A percentile compares a stretch with the other conserved stretches of the same genome.
Conservation (phyloP, 2,329 filamentous ascomycete genomes). For the Sporothrix brasiliensis region DNA sequence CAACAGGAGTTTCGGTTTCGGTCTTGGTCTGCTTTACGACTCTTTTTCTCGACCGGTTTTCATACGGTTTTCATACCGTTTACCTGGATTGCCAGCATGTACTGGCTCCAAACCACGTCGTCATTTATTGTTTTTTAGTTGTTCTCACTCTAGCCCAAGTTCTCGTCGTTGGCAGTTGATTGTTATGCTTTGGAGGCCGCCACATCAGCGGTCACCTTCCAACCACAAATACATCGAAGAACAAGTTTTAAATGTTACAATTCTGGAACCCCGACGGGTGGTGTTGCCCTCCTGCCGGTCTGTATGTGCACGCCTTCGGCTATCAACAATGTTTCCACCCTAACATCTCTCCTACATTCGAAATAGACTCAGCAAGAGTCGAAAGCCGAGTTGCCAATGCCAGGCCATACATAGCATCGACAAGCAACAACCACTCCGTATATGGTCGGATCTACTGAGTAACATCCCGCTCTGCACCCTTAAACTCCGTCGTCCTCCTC, state of each 20-base stretch:
- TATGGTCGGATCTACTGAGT: too few species aligned
- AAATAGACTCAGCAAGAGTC: too few species aligned
- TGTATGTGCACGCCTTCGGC: too few species aligned
- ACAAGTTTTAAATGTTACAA: too few species aligned
- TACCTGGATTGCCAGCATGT: neutral
- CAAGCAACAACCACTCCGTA: neutral
- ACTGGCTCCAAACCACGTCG: neutral
- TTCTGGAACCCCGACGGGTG: too few species aligned
- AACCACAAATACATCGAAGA: neutral
- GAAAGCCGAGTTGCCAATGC: too few species aligned
- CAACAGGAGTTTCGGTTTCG: conserved; percentile 20
- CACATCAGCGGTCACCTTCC: neutral
- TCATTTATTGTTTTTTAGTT: neutral
- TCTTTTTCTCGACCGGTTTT: neutral
- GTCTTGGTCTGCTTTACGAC: neutral
- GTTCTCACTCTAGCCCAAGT: too few species aligned
- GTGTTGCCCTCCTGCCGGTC: too few species aligned
- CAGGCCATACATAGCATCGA: neutral
- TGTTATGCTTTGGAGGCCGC: neutral
- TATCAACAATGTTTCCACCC: too few species aligned
- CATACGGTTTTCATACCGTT: neutral
- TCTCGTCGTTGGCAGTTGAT: neutral
- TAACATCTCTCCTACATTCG: too few species aligned
- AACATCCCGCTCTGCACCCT: neutral
- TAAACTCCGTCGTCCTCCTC: neutral